Conservation (phyloP, 2,329 filamentous ascomycete species). For the Simplicillium aogashimaense region DNA sequence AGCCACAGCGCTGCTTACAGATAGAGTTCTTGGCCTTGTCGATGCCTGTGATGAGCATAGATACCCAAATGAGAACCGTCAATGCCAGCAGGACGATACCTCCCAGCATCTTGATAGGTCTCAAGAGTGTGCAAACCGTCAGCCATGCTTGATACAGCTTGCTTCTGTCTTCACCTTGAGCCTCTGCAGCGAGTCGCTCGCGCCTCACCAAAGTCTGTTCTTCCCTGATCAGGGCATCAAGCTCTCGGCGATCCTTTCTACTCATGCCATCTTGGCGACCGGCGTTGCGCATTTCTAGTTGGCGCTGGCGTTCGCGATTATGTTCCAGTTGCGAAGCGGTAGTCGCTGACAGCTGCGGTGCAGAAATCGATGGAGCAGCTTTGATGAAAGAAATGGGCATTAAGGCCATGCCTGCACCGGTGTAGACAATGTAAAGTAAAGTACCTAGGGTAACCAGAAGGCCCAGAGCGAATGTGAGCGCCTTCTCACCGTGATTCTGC, state of each 20-base stretch:
- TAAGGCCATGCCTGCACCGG: slow-evolving; percentile 76
- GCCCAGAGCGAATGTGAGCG: slow-evolving; percentile 80
- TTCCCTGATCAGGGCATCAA: slow-evolving; percentile 79
- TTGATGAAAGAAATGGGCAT: slow-evolving; percentile 89
- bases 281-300: slow-evolving; percentile 76
- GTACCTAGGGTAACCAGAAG: slow-evolving; percentile 83
- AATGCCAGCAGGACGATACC: slow-evolving; percentile 70
- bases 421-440: slow-evolving; percentile 80
- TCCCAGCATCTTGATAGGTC: slow-evolving; percentile 79
- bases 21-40: slow-evolving; percentile 95
- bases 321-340: slow-evolving; percentile 73
- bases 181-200: slow-evolving; percentile 77
- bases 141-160: slow-evolving; percentile 67
- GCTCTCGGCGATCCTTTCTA: slow-evolving; percentile 76
- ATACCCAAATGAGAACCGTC: slow-evolving; percentile 69
- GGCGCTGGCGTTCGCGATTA: slow-evolving; percentile 85
- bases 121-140: slow-evolving; percentile 71
- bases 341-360: slow-evolving; percentile 64
- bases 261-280: slow-evolving; percentile 68
- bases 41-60: slow-evolving; percentile 90
- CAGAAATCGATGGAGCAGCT: slow-evolving; percentile 77
- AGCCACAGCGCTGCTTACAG: slow-evolving; percentile 85
- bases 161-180: slow-evolving; percentile 65
- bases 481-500: slow-evolving; percentile 78
- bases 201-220: slow-evolving; percentile 87